Conservation (phyloP, 441 rosid genomes). For the Euphorbia celastroides region DNA sequence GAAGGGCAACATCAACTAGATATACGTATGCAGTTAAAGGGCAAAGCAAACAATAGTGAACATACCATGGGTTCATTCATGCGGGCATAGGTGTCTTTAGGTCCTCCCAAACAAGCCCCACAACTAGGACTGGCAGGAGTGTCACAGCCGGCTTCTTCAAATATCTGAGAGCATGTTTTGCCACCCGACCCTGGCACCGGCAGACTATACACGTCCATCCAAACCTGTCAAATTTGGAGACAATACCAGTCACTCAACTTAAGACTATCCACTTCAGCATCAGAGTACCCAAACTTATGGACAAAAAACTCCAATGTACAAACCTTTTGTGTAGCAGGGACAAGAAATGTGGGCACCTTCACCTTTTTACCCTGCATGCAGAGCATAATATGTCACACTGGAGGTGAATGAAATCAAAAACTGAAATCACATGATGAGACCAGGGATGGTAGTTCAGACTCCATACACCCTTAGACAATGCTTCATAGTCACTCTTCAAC, state of each 20-base stretch:
- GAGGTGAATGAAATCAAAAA: neutral
- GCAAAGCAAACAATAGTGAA: neutral
- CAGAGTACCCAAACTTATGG: neutral
- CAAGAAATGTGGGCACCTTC: slow-evolving; percentile 94
- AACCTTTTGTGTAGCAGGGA: slow-evolving; percentile 99
- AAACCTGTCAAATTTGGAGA: slow-evolving; percentile 57
- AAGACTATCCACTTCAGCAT: neutral
- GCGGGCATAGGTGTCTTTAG: too few relatives aligned
- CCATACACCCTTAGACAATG: too few relatives aligned
- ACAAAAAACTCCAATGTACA: slow-evolving; percentile 11
- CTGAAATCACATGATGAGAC: neutral
- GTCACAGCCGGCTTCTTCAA: slow-evolving; percentile 96
- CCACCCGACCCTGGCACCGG: slow-evolving; percentile 93
- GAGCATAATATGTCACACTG: slow-evolving; percentile 15
- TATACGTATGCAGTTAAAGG: neutral
- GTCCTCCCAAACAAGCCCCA: slow-evolving; percentile 99
- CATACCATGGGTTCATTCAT: slow-evolving; percentile 81
- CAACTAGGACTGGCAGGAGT: slow-evolving; percentile 93
- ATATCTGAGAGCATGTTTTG: slow-evolving; percentile 96
- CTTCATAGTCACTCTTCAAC: too few relatives aligned
- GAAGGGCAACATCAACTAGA: neutral
- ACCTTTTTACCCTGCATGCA: slow-evolving; percentile 72
- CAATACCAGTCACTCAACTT: too few relatives aligned
- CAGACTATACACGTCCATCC: slow-evolving; percentile 83
- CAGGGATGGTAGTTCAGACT: neutral